These are phyloP conservation scores for Taiwanofungus camphoratus DNA, from an alignment of 1,284 basidiomycete genomes.

Conservation along the genomic window DNA sequence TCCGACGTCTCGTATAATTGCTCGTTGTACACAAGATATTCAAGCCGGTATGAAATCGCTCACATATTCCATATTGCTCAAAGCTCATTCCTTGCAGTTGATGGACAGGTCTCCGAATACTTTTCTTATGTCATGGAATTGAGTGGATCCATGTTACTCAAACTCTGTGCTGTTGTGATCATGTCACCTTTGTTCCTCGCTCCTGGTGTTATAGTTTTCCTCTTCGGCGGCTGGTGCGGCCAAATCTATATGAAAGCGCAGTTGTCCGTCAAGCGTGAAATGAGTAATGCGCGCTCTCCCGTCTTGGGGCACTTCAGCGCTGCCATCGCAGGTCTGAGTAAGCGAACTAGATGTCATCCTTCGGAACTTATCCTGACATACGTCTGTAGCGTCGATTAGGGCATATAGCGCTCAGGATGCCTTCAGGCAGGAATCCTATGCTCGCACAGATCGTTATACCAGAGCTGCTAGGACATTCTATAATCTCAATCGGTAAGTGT, in stretches of 20 bases:
- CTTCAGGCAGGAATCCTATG: conserved; percentile 41
- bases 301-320: conserved; percentile 69
- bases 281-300: conserved; percentile 63
- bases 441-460: conserved; percentile 43
- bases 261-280: conserved; percentile 71
- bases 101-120: conserved; percentile 25
- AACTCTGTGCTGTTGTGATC: conserved; percentile 36
- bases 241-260: conserved; percentile 66
- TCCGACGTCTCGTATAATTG: conserved; percentile 51
- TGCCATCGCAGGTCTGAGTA: conserved; percentile 59
- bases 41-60: conserved; percentile 36
- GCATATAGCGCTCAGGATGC: conserved; percentile 48
- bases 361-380: background rate
- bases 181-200: conserved; percentile 40
- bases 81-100: conserved; percentile 28
- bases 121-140: conserved; percentile 26
- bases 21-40: conserved; percentile 56
- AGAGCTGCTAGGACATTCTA: conserved; percentile 43
- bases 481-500: conserved; percentile 45
- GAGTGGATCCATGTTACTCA: conserved; percentile 31
- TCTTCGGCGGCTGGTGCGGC: conserved; percentile 42
- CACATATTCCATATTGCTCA: too few relatives aligned
- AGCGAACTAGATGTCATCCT: conserved; percentile 11
- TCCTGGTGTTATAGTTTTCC: conserved; percentile 36
- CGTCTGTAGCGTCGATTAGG: conserved; percentile 51